Base-by-base conservation (phyloP, 2,329 filamentous ascomycete genomes). In the Eutypa lata region DNA sequence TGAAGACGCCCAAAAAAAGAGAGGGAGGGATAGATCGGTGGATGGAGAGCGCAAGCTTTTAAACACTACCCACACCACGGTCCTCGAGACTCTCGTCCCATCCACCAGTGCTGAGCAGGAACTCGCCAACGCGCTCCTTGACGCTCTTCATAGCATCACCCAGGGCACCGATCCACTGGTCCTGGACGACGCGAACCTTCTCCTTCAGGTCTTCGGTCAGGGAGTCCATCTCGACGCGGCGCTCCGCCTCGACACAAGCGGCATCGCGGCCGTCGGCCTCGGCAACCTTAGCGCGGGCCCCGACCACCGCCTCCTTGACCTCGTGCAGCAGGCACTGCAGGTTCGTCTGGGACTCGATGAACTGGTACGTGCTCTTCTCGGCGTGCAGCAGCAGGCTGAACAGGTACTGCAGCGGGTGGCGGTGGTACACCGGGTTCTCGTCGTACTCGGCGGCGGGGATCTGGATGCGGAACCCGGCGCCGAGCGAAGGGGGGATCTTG, bases 331-430 rank as follows among this genome's bases (percentile, higher is more conserved):
- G 77, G 65, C 93, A 97, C 22, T 96, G 78, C 33, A 97, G 76
- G 65, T 97, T 97, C 28, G 86, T 93, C 75, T 97, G 93, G 7
- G 86, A 89, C 75, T 97, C 94, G 64, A 97, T 97, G 72, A 96
- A 97, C 69, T 97, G 94, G 65, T 96, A 95, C 8, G 91, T 93
- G 62, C 88, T 92, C 74, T 94, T 96, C 68, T 95, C 90, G 0
- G 91, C 88, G 64, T 97, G 93, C 6, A 87, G 82, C 8, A 99
- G 78, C 22, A 97, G 76, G 46, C 86, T 88, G 69, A 91, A 94
- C 0, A 99, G 80, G 68, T 99, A 97, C 71, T 97, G 91, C 66
- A 97, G 73, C 11, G 94, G 94, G 65, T 91, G 90, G 1, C 83
- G 76, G 58, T 82, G 80, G 68, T 97, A 97, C 18, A 80, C 79